Conservation (phyloP, 129 eudicot species). For the Pittosporum tobira region DNA sequence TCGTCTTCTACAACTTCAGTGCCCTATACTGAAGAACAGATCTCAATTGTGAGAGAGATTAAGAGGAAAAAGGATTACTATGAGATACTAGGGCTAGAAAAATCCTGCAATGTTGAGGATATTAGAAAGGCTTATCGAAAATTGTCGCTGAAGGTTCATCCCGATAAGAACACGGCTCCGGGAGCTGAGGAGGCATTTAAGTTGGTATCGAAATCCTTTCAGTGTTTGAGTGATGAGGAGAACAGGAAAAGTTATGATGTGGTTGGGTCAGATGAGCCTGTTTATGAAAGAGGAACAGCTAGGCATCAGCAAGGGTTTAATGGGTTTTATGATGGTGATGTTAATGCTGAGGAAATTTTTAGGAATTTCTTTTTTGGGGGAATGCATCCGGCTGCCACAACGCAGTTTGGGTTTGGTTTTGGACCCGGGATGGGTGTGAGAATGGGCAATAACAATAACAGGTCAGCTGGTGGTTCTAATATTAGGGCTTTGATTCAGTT, state of each 20-base stretch:
- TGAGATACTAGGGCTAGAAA: slow-evolving; percentile 67
- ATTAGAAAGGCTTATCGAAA: slow-evolving; percentile 65
- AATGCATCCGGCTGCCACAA: slow-evolving; percentile 49
- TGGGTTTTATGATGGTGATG: slow-evolving; percentile 57
- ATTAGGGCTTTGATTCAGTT: slow-evolving; percentile 44
- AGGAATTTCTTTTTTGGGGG: slow-evolving; percentile 83
- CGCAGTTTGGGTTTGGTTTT: slow-evolving; percentile 64
- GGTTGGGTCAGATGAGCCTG: slow-evolving; percentile 55
- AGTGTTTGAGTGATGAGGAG: slow-evolving; percentile 68
- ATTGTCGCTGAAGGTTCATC: slow-evolving; percentile 70
- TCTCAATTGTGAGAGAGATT: slow-evolving; percentile 39
- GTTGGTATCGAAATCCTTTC: slow-evolving; percentile 66
- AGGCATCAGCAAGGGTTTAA: slow-evolving; percentile 47
- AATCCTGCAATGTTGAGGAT: slow-evolving; percentile 48
- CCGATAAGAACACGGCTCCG: slow-evolving; percentile 72
- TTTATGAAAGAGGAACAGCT: slow-evolving; percentile 40
- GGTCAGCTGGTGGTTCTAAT: slow-evolving; percentile 36
- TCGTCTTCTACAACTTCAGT: slow-evolving; percentile 17
- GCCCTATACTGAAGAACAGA: slow-evolving; percentile 18
- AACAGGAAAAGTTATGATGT: slow-evolving; percentile 47
- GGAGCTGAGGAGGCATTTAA: slow-evolving; percentile 82
- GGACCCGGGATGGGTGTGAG: slow-evolving; percentile 53
- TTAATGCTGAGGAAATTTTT: slow-evolving; percentile 78
- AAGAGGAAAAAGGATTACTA: slow-evolving; percentile 65
- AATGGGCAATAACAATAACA: slow-evolving; percentile 42